Evolutionary conservation across 2,329 filamentous ascomycete species (phyloP).

Genomic region (Sporothrix phasma): DNA sequence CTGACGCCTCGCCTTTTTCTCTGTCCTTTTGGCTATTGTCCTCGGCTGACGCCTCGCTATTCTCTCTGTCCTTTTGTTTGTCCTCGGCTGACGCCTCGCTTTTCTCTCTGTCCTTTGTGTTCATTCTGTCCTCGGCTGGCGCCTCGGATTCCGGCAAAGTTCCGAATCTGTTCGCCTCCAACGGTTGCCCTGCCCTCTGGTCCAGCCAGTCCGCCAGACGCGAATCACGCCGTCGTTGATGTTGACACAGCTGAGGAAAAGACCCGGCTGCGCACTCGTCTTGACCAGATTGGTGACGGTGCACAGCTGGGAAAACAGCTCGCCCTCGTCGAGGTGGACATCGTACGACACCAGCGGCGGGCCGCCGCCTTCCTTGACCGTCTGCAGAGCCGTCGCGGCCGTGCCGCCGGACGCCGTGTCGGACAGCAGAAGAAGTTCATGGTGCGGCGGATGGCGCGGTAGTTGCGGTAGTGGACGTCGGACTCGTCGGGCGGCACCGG

Average conservation of each 20-base stretch:
- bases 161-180: no score
- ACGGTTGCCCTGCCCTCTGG: neutral
- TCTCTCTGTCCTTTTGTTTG: no score
- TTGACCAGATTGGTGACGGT: conserved; percentile 59
- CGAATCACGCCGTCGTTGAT: conserved; percentile 59
- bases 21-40: neutral
- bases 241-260: conserved; percentile 55
- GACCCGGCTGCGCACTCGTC: conserved; percentile 47
- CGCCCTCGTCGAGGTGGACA: conserved; percentile 56
- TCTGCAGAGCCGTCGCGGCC: neutral
- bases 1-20: neutral
- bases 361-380: neutral
- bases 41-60: no score
- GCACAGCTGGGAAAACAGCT: conserved; percentile 67
- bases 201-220: conserved; percentile 65
- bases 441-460: conserved; percentile 7
- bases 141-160: no score
- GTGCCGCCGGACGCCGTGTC: neutral
- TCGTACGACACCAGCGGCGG: conserved; percentile 40
- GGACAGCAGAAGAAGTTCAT: conserved; percentile 17
- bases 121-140: no score
- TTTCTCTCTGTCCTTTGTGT: no score
- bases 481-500: conserved; percentile 44
- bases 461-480: conserved; percentile 28
- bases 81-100: no score